Evolutionary conservation across 306 rosid genomes (phyloP).

Genomic region (Sechiopsis laciniata): DNA sequence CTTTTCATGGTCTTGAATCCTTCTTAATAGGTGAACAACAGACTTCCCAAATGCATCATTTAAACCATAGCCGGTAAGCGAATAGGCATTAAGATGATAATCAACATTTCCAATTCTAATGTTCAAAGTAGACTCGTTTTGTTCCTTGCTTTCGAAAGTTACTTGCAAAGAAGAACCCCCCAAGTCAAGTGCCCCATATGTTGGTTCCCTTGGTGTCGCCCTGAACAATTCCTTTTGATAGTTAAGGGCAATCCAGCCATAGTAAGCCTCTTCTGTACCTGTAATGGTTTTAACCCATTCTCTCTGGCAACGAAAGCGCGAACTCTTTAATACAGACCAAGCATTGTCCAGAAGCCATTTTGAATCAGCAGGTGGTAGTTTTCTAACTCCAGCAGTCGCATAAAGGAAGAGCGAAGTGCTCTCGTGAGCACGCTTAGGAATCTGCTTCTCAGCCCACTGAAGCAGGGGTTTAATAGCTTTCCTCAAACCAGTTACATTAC

Average conservation of each 20-base stretch:
- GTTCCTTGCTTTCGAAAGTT: constrained; percentile 79
- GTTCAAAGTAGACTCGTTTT: constrained; percentile 51
- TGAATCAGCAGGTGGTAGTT: constrained; percentile 56
- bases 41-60: constrained; percentile 89
- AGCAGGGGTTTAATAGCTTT: constrained; percentile 66
- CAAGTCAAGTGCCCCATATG: constrained; percentile 86
- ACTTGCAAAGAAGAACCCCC: constrained; percentile 97
- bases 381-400: constrained; percentile 94
- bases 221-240: constrained; percentile 57
- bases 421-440: constrained; percentile 59
- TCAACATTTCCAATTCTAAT: constrained; percentile 73
- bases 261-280: constrained; percentile 90
- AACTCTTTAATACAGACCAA: constrained; percentile 64
- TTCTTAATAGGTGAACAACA: constrained; percentile 54
- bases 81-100: constrained; percentile 86
- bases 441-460: constrained; percentile 81
- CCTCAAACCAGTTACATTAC: constrained; percentile 53
- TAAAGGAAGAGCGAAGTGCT: constrained; percentile 64
- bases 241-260: constrained; percentile 94
- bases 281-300: constrained; percentile 72
- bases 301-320: constrained; percentile 62
- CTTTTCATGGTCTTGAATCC: constrained; percentile 30
- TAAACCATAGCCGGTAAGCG: constrained; percentile 75
- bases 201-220: constrained; percentile 56
- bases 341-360: constrained; percentile 76